Evolutionary conservation across 2,329 filamentous ascomycete species (phyloP).

Genomic region (Ophiostoma sp.): DNA sequence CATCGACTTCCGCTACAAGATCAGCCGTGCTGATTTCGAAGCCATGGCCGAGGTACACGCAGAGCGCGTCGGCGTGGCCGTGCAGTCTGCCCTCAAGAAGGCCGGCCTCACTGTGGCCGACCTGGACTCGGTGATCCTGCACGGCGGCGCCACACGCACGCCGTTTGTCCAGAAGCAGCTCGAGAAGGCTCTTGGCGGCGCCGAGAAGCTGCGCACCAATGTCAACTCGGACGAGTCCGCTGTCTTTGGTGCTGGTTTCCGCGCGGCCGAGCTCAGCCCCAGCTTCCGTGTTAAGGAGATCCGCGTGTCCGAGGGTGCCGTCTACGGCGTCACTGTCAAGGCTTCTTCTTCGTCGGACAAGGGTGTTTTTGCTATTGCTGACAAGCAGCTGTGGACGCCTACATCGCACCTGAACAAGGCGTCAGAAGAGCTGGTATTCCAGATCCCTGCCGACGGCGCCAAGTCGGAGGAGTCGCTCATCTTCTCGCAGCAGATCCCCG

Average conservation of each 20-base stretch:
- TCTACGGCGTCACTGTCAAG: slow-evolving; percentile 68
- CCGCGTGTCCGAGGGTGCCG: slow-evolving; percentile 67
- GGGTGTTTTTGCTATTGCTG: slow-evolving; percentile 57
- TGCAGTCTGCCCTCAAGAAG: slow-evolving; percentile 67
- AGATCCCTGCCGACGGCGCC: slow-evolving; percentile 42
- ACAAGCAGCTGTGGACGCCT: slow-evolving; percentile 78
- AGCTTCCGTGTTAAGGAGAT: slow-evolving; percentile 99
- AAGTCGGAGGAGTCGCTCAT: slow-evolving; percentile 69
- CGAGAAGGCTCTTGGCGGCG: slow-evolving; percentile 64
- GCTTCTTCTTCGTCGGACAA: slow-evolving; percentile 52
- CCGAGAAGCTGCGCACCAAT: slow-evolving; percentile 80
- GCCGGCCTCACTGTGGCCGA: slow-evolving; percentile 69
- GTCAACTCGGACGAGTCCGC: slow-evolving; percentile 97
- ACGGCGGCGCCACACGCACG: slow-evolving; percentile 83
- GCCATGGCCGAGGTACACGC: slow-evolving; percentile 63
- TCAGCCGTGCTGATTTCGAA: slow-evolving; percentile 76
- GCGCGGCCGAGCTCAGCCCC: slow-evolving; percentile 83
- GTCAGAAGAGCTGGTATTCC: slow-evolving; percentile 78
- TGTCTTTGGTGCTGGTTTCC: slow-evolving; percentile 92
- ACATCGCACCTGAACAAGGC: slow-evolving; percentile 68
- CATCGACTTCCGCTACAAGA: slow-evolving; percentile 87
- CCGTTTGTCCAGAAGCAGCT: slow-evolving; percentile 91
- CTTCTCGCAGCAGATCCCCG: slow-evolving; percentile 68
- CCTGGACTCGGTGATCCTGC: slow-evolving; percentile 84
- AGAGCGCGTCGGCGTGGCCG: slow-evolving; percentile 60